Conservation (phyloP, 2,329 filamentous ascomycete species). For the Pyrenochaeta sp. region DNA sequence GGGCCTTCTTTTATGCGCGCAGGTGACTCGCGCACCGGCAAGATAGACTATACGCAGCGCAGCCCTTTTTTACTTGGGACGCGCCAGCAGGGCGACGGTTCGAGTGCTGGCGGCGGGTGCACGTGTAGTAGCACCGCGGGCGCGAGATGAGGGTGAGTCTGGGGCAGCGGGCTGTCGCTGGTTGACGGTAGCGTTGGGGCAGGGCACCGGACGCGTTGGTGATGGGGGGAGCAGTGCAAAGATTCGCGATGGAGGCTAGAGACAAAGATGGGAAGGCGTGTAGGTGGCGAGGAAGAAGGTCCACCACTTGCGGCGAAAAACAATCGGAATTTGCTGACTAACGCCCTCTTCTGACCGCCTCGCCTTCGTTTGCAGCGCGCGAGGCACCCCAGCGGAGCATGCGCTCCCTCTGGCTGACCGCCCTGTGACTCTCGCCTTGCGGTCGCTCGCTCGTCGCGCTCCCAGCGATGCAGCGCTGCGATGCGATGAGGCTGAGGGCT, state of each 20-base stretch:
- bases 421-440: conserved; percentile 17
- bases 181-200: conserved; percentile 35
- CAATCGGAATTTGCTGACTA: conserved; percentile 34
- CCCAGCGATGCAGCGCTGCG: conserved; percentile 34
- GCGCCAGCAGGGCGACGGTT: conserved; percentile 27
- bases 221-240: conserved; percentile 38
- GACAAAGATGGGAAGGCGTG: conserved; percentile 48
- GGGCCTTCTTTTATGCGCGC: conserved; percentile 22
- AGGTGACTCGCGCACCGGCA: conserved; percentile 26
- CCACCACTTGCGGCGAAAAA: conserved; percentile 15
- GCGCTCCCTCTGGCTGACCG: neutral
- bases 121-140: conserved; percentile 43
- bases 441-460: conserved; percentile 27
- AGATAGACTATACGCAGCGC: conserved; percentile 7
- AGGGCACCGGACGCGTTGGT: conserved; percentile 33
- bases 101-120: conserved; percentile 37
- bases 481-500: conserved; percentile 42
- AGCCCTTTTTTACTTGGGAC: conserved; percentile 15
- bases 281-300: conserved; percentile 34
- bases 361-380: conserved; percentile 1
- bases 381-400: neutral
- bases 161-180: conserved; percentile 32
- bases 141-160: conserved; percentile 22
- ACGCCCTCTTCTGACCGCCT: conserved; percentile 9
- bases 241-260: conserved; percentile 51